Base-by-base conservation (phyloP, 2,329 filamentous ascomycete genomes). In the Apiospora arundinis region DNA sequence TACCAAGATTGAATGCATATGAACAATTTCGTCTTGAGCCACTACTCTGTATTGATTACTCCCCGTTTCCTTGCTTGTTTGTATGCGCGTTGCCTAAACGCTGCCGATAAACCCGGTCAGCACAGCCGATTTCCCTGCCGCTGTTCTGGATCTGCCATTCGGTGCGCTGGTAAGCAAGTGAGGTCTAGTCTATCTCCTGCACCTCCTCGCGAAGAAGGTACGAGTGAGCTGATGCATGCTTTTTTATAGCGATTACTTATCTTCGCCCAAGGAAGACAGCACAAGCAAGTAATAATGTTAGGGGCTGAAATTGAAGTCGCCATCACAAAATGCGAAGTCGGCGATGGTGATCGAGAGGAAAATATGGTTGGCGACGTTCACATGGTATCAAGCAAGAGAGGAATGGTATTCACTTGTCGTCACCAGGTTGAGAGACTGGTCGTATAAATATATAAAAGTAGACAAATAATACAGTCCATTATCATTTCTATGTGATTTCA, bases 401-500 rank as follows among this genome's bases (percentile, higher is more conserved):
- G 32, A 32, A 23, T 32, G 25, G 49, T 25, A 32, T 32, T 56
- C 48, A 25, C 5, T 28, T 6, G 6, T 32, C 3, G 6, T 32
- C 12, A 12, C 11, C 52, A 37, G 11, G 25, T 37, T 60, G 25
- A 9, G 28, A 2, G 16, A 60, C 21, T 16, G 16, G 16, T 28
- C 21, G 3, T 37, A n/a, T 37, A 32, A 18, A 5, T 14, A 9
- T 32, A 25, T 18, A 56, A 6, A 18, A 14, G 5, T 21, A 7
- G 25, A 21, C 21, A 2, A 40, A 63, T 7, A 63, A 40, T 63
- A 63, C 32, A n/a, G n/a, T 40, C 40, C 56, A 63, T 63, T 63
- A 63, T 63, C 56, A 63, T 63, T n/a, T 63, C 56, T 32, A 67
- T 67, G 32, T 48, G 66, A 32, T 67, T 67, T 48, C 40, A 45